A percentile compares a stretch with the other conserved stretches of the same genome.
Conservation (phyloP, 2,329 filamentous ascomycete species). For the Sclerotinia spermophila region DNA sequence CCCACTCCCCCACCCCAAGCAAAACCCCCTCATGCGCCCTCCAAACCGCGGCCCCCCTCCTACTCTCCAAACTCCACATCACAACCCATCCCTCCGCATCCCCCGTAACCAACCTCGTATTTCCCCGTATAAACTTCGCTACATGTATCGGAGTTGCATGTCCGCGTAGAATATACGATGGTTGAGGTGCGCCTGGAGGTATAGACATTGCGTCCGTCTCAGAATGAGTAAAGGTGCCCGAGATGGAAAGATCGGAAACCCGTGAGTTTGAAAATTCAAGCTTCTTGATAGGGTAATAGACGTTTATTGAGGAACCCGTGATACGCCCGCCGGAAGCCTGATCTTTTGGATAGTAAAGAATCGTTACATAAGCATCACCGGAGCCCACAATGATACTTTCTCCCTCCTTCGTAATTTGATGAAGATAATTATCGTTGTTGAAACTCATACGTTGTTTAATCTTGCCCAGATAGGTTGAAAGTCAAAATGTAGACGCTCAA, state of each 20-base stretch:
- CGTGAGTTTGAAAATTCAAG: neutral
- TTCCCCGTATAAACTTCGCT: constrained; percentile 66
- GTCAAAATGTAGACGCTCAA: neutral
- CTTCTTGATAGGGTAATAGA: neutral
- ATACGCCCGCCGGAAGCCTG: neutral
- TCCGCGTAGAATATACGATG: constrained; percentile 69
- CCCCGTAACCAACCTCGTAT: constrained; percentile 75
- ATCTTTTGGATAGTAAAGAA: no score
- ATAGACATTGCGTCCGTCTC: constrained; percentile 26
- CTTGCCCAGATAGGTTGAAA: neutral
- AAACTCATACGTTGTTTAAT: neutral
- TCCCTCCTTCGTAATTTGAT: neutral
- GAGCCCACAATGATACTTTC: neutral
- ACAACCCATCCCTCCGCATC: constrained; percentile 89
- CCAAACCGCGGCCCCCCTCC: constrained; percentile 82
- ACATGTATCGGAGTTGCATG: constrained; percentile 78
- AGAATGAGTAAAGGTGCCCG: neutral
- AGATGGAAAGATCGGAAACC: neutral
- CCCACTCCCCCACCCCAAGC: constrained; percentile 70
- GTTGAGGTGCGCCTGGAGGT: constrained; percentile 31
- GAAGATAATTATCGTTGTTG: neutral
- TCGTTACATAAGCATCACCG: neutral
- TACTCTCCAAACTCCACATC: constrained; percentile 78
- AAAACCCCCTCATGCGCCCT: constrained; percentile 71
- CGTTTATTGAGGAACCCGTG: neutral